phyloP scores from a whole-genome alignment of 345 rosid species.

The Arabidopsis arenosa region DNA sequence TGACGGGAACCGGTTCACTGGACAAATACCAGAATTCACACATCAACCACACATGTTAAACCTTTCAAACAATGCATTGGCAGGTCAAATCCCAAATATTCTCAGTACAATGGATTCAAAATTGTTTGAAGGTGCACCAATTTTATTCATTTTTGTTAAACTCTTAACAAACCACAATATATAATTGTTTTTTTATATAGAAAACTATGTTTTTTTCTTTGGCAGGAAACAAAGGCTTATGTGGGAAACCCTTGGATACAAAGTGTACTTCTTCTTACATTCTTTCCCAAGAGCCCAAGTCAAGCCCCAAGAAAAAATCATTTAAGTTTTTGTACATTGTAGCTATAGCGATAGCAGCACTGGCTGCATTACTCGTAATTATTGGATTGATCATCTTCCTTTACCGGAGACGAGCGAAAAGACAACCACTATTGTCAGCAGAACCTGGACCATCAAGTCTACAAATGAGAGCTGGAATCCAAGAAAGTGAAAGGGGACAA shows the following conservation, averaged over 20 bases:
- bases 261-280: conserved; percentile 35
- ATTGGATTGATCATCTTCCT: conserved; percentile 22
- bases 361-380: conserved; percentile 22
- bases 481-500: conserved; percentile 39
- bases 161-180: not conserved
- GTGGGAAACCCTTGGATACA: conserved; percentile 61
- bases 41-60: conserved; percentile 47
- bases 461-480: conserved; percentile 50
- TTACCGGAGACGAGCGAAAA: conserved; percentile 9
- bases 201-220: not conserved
- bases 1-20: conserved; percentile 66
- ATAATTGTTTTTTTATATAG: not conserved
- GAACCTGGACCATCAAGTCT: conserved; percentile 63
- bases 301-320: conserved; percentile 8
- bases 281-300: not conserved
- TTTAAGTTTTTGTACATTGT: conserved; percentile 36
- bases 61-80: conserved; percentile 62
- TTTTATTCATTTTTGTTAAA: not conserved
- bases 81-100: conserved; percentile 62
- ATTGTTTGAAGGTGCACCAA: conserved; percentile 57
- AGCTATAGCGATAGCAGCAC: conserved; percentile 37
- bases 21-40: conserved; percentile 61
- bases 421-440: conserved; percentile 23
- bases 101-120: conserved; percentile 46
- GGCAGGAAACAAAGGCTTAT: conserved; percentile 73